Percentiles rank a stretch among this genome's conserved stretches.
Conservation (phyloP, 208 protist species). For the Angomonas deanei region DNA sequence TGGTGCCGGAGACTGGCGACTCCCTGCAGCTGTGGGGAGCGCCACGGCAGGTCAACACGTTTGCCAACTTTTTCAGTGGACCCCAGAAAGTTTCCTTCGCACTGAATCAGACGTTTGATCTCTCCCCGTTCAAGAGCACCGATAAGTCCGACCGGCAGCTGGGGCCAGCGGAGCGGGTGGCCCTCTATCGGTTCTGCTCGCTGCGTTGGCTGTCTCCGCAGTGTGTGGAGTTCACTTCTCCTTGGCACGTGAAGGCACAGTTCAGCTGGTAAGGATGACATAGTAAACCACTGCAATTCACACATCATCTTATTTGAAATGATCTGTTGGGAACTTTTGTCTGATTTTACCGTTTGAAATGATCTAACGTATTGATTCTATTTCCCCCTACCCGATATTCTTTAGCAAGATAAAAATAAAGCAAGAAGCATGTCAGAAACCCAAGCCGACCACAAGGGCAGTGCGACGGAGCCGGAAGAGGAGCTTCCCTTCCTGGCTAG, state of each 20-base stretch:
- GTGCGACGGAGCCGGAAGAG: conserved; percentile 33
- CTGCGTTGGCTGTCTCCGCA: conserved; percentile 80
- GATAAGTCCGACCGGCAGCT: background rate
- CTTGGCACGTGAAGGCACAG: conserved; percentile 64
- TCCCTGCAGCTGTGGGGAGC: conserved; percentile 62
- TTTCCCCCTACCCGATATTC: background rate
- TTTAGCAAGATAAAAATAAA: background rate
- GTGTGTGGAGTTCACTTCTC: conserved; percentile 70
- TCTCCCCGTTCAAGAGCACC: conserved; percentile 13
- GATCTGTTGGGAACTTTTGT: too few relatives aligned
- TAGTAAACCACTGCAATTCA: background rate
- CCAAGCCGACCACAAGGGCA: too few relatives aligned
- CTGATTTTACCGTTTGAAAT: too few relatives aligned
- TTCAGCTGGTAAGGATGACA: conserved; percentile 19
- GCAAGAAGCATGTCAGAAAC: too few relatives aligned
- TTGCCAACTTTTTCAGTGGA: conserved; percentile 35
- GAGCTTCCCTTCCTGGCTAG: conserved; percentile 54
- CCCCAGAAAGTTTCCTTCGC: conserved; percentile 18
- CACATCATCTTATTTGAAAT: too few relatives aligned
- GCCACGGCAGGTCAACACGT: conserved; percentile 16
- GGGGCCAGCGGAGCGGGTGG: background rate
- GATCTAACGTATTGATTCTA: background rate
- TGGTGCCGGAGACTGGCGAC: conserved; percentile 56
- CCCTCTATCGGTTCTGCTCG: conserved; percentile 33
- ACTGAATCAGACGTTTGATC: conserved; percentile 18